phyloP scores from a whole-genome alignment of 805 yeast species.

The Metschnikowia peoriensis region DNA sequence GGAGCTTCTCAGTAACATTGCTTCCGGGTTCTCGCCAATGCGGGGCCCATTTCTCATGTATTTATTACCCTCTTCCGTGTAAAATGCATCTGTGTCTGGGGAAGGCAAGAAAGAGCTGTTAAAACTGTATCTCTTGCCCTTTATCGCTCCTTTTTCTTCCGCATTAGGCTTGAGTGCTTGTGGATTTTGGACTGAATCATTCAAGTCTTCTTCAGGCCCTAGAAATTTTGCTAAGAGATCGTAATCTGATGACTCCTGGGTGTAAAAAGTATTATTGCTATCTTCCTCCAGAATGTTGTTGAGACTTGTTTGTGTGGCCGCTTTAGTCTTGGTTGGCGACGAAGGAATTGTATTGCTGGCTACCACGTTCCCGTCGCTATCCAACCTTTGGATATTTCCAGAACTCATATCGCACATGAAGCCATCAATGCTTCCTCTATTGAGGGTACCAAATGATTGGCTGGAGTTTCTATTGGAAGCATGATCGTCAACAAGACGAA shows the following conservation, averaged over 20 bases:
- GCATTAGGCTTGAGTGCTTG: constrained; percentile 19
- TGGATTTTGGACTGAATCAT: constrained; percentile 1
- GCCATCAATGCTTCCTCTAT: constrained; percentile 1
- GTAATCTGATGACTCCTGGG: constrained; percentile 17
- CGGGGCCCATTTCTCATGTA: neutral
- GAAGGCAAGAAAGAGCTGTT: constrained; percentile 11
- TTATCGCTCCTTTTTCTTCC: constrained; percentile 28
- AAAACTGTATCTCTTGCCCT: constrained; percentile 21
- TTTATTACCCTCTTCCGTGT: neutral
- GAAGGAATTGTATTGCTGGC: constrained; percentile 12
- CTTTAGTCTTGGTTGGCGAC: constrained; percentile 14
- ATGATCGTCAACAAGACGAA: constrained; percentile 66
- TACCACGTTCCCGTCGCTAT: constrained; percentile 45
- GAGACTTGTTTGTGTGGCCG: constrained; percentile 8
- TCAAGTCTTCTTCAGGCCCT: constrained; percentile 9
- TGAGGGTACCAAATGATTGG: constrained; percentile 21
- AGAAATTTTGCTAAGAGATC: constrained; percentile 17
- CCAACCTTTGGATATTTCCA: constrained; percentile 43
- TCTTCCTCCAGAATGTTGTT: constrained; percentile 17
- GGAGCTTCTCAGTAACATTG: constrained; percentile 9
- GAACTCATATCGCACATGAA: constrained; percentile 23
- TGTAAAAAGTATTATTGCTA: constrained; percentile 9
- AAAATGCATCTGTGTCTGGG: constrained; percentile 14
- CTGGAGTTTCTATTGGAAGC: constrained; percentile 30
- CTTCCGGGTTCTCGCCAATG: neutral